Conservation (phyloP, 1,284 basidiomycete species). For the Moniliophthora roreri region DNA sequence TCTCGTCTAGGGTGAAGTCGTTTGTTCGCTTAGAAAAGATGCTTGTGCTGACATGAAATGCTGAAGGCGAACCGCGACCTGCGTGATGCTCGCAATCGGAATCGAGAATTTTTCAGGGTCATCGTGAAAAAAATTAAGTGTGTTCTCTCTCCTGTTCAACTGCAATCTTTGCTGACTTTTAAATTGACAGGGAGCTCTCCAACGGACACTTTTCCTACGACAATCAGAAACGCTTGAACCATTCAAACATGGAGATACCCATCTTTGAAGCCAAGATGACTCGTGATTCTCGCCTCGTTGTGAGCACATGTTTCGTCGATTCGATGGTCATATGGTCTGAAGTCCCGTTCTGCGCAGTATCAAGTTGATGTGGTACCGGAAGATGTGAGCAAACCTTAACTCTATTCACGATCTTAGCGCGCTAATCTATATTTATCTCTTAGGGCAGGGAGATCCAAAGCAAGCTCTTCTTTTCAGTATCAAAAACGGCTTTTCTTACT, state of each 20-base stretch:
- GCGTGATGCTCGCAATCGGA: constrained; percentile 36
- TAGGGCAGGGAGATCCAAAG: constrained; percentile 55
- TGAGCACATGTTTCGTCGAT: constrained; percentile 28
- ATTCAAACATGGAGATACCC: constrained; percentile 44
- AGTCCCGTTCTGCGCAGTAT: constrained; percentile 40
- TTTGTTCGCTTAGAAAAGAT: too few relatives aligned
- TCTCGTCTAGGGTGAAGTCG: constrained; percentile 43
- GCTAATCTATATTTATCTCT: background rate
- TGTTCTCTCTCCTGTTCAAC: constrained; percentile 8
- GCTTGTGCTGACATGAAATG: too few relatives aligned
- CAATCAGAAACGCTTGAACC: constrained; percentile 63
- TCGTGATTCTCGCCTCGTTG: constrained; percentile 56
- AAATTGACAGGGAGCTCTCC: constrained; percentile 52
- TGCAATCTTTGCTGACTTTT: constrained; percentile 1
- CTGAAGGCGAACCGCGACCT: constrained; percentile 46
- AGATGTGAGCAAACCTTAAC: constrained; percentile 31
- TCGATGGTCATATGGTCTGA: background rate
- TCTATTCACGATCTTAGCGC: background rate
- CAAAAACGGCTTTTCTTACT: constrained; percentile 10
- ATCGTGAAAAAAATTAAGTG: constrained; percentile 63
- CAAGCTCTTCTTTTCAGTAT: constrained; percentile 19
- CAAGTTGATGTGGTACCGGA: constrained; percentile 59
- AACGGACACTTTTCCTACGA: constrained; percentile 66
- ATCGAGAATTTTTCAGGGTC: constrained; percentile 42
- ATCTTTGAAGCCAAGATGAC: constrained; percentile 74